Percentiles rank a stretch among this genome's conserved stretches.
Conservation (phyloP, 305 asterid species). For the Fraxinus sp. region DNA sequence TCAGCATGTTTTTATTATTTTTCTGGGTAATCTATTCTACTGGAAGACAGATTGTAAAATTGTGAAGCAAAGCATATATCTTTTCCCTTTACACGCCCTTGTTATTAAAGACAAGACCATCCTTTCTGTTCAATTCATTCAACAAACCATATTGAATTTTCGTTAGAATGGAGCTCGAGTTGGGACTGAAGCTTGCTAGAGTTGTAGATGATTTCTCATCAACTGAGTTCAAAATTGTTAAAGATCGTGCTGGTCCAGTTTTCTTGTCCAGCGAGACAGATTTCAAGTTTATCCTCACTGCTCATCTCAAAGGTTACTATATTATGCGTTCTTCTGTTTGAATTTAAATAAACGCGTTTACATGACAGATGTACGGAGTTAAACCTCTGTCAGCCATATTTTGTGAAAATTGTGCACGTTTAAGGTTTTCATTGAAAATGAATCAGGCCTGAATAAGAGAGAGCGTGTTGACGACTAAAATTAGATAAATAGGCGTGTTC, state of each 20-base stretch:
- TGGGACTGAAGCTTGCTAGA: slow-evolving; percentile 38
- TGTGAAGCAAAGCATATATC: slow-evolving; percentile 41
- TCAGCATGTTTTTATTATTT: neutral
- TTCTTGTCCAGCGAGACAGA: slow-evolving; percentile 45
- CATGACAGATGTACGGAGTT: neutral
- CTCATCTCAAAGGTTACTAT: slow-evolving; percentile 40
- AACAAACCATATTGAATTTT: neutral
- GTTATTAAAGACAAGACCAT: neutral
- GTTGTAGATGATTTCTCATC: slow-evolving; percentile 33
- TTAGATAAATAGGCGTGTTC: neutral
- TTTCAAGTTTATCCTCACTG: slow-evolving; percentile 36
- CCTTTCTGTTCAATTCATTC: neutral
- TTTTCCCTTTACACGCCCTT: slow-evolving; percentile 5
- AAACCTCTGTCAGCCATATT: neutral
- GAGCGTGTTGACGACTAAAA: neutral
- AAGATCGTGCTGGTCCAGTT: slow-evolving; percentile 37
- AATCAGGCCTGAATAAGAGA: neutral
- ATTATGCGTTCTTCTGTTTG: neutral
- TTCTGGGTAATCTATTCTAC: neutral
- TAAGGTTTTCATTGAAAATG: neutral
- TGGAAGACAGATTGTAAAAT: neutral
- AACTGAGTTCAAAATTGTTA: slow-evolving; percentile 31
- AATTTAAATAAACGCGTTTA: neutral
- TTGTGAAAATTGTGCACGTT: neutral
- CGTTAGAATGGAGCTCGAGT: slow-evolving; percentile 36